phyloP scores from a whole-genome alignment of 306 rosid genomes.

The Lagenaria siceraria region DNA sequence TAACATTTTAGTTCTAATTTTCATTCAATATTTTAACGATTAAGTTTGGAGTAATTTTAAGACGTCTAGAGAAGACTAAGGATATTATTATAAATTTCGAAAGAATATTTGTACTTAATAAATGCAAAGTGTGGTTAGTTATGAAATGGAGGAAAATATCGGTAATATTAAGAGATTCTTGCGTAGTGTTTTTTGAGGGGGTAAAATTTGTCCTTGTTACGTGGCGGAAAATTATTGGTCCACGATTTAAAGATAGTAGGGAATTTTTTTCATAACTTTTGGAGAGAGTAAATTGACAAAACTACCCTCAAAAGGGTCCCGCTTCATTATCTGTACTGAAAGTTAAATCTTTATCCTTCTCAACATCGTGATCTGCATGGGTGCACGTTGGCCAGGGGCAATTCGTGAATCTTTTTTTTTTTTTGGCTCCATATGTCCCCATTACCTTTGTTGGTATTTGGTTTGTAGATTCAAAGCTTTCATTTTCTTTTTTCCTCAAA shows the following conservation, averaged over 20 bases:
- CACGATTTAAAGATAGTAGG: neutral
- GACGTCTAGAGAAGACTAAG: no score
- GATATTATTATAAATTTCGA: no score
- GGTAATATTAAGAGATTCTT: neutral
- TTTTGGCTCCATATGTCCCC: neutral
- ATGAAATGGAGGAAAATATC: neutral
- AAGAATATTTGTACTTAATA: no score
- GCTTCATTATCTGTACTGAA: neutral
- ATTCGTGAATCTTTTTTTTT: neutral
- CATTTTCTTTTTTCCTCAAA: neutral
- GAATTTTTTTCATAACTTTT: neutral
- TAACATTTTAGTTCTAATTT: no score
- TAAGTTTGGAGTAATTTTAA: no score
- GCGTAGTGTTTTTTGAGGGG: neutral
- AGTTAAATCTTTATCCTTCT: neutral
- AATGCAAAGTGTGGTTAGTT: neutral
- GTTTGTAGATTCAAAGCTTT: neutral
- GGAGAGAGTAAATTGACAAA: neutral
- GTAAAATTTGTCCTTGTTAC: neutral
- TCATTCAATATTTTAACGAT: no score
- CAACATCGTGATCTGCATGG: constrained; percentile 1
- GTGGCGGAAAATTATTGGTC: neutral
- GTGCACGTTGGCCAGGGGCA: constrained; percentile 4
- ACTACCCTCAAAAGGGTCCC: neutral
- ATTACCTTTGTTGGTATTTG: neutral